phyloP scores from a whole-genome alignment of 768 basidiomycete species.

The Collybiopsis confluens region DNA sequence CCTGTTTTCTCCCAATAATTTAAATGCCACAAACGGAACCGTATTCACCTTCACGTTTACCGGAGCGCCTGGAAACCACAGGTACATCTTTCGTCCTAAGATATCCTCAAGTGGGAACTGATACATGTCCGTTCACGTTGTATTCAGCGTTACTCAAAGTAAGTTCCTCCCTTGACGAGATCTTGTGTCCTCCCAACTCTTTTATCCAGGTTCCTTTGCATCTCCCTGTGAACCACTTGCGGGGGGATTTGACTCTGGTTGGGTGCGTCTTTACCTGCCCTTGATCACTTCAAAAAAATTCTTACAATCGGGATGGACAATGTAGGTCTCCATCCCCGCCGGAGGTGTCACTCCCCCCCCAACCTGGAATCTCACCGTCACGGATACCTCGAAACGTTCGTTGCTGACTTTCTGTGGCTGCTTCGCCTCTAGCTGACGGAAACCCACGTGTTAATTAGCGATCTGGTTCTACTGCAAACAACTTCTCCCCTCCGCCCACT shows the following conservation, averaged over 20 bases:
- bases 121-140: neutral
- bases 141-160: slow-evolving; percentile 43
- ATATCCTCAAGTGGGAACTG: neutral
- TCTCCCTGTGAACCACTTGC: slow-evolving; percentile 39
- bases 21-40: slow-evolving; percentile 40
- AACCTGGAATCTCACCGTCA: slow-evolving; percentile 48
- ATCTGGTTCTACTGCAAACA: slow-evolving; percentile 63
- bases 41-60: slow-evolving; percentile 47
- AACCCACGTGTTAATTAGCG: slow-evolving; percentile 27
- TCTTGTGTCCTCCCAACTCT: neutral
- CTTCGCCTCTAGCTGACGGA: too few species aligned
- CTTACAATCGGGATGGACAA: too few species aligned
- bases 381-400: slow-evolving; percentile 41
- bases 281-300: too few species aligned
- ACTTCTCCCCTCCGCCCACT: slow-evolving; percentile 35
- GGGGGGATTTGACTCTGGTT: slow-evolving; percentile 56
- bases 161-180: slow-evolving; percentile 8
- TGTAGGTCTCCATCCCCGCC: slow-evolving; percentile 30
- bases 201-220: slow-evolving; percentile 3
- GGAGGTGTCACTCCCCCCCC: slow-evolving; percentile 24
- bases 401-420: slow-evolving; percentile 1
- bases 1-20: slow-evolving; percentile 34
- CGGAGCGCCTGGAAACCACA: slow-evolving; percentile 49
- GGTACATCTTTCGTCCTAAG: neutral
- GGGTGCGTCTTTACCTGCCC: too few species aligned